Conservation (phyloP, 176 grass and related monocot species). For the Pontederia paniculata region DNA sequence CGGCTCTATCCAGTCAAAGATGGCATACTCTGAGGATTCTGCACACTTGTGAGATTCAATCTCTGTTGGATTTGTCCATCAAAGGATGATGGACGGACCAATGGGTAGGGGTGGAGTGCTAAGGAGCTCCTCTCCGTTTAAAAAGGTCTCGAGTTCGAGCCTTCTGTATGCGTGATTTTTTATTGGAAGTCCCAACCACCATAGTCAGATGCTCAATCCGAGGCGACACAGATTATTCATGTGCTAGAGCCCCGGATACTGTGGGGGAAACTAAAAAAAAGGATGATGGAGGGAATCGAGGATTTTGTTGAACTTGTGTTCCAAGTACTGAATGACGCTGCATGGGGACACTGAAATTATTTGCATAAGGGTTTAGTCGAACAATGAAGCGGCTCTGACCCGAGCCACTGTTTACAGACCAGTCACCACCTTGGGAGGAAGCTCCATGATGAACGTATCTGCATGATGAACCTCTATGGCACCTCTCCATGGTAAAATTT, state of each 20-base stretch:
- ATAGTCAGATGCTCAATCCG: no score
- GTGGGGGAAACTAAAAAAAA: no score
- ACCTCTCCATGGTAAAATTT: constrained; percentile 83
- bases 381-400: constrained; percentile 34
- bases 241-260: no score
- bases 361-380: constrained; percentile 23
- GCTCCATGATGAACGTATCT: constrained; percentile 54
- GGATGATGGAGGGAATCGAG: no score
- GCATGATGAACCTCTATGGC: constrained; percentile 62
- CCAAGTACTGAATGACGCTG: constrained; percentile 29
- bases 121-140: no score
- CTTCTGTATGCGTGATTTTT: no score
- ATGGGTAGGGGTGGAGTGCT: constrained; percentile 4
- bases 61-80: constrained; percentile 26
- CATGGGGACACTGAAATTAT: constrained; percentile 30
- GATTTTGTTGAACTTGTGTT: constrained; percentile 27
- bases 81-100: no score
- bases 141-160: no score
- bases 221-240: no score
- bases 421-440: constrained; percentile 47
- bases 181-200: no score
- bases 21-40: no score
- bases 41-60: constrained; percentile 28
- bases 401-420: constrained; percentile 41
- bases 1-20: no score